Evolutionary conservation across 176 grass and related monocot genomes (phyloP), one percentile per base, ranked within the genome.

Genomic region (Hyparrhenia diplandra): DNA sequence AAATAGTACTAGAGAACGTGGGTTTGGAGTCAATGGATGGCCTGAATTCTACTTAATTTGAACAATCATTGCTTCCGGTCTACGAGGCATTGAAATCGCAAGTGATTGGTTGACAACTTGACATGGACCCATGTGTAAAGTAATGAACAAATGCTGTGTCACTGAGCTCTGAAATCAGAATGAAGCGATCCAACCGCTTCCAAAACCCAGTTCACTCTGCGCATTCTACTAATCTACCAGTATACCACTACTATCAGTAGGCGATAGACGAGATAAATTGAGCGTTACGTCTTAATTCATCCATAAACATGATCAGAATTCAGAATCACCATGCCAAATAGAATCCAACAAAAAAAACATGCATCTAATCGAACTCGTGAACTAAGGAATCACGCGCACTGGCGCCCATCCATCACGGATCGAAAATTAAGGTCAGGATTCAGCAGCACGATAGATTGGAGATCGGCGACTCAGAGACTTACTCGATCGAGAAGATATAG

Each of bases 1-100:
- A 25, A 62, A 21, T 60, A 62, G 28, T 62, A 8, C 7, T 20
- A 23, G 34, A 64, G 5, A 64, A 66, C 60, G 8, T 74, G 32
- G 60, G 71, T 29, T 83, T 67, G 32, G 31, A 41, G 64, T 80
- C 64, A 69, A 80, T 68, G 77, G 64, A 69, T 28, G 30, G 25
- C 30, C 32, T 13, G 31, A 49, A 20, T 30, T 64, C 5, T 47
- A 17, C 75, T 65, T 43, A 64, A 2, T 63, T 23, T 57, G 52
- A 10, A 57, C n/a, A 59, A 25, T 59, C 55, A 12, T 59, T 59
- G 23, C 10, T 59, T 59, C n/a, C n/a, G 1, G n/a, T 59, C n/a
- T 59, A 25, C 55, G 55, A 59, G 55, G 55, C n/a, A 59, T 25
- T 59, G 55, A 59, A 59, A 59, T 59, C 23, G 3, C 55, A 24